These are phyloP conservation scores for Xanthoconium separans DNA, from an alignment of 1,284 basidiomycete species.

Conservation along the genomic window DNA sequence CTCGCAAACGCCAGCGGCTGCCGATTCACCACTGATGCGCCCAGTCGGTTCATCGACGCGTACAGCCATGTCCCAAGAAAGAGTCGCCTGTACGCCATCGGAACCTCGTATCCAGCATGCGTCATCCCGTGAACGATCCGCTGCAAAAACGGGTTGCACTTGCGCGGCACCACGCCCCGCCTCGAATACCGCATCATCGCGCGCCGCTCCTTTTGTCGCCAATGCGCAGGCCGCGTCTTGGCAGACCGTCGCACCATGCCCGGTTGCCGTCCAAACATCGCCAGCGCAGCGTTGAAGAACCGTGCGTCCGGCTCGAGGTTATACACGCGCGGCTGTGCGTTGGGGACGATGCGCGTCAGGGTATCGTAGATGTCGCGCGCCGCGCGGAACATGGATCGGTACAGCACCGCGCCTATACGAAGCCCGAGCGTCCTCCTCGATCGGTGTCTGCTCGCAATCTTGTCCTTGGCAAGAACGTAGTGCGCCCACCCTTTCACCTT, in stretches of 20 bases:
- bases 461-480: conserved; percentile 26
- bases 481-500: conserved; percentile 40
- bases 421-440: conserved; percentile 28
- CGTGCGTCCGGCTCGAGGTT: conserved; percentile 55
- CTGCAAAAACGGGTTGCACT: conserved; percentile 43
- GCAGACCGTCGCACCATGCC: conserved; percentile 28
- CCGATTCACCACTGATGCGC: conserved; percentile 8
- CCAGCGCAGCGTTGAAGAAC: conserved; percentile 66
- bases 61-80: conserved; percentile 40
- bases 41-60: conserved; percentile 15
- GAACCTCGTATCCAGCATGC: conserved; percentile 45
- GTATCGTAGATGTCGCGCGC: conserved; percentile 33
- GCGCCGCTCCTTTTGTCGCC: conserved; percentile 31
- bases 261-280: conserved; percentile 42
- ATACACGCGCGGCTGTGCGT: conserved; percentile 21
- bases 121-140: conserved; percentile 43
- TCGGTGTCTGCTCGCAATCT: conserved; percentile 22
- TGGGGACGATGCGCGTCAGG: conserved; percentile 21
- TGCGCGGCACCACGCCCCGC: conserved; percentile 20
- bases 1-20: conserved; percentile 33
- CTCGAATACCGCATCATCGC: conserved; percentile 28
- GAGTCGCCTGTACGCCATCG: conserved; percentile 43
- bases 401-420: conserved; percentile 34
- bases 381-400: conserved; percentile 38
- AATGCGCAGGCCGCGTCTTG: conserved; percentile 24